Base-by-base conservation (phyloP, 108 stramenopile species). In the Cylindrotheca closterium region DNA sequence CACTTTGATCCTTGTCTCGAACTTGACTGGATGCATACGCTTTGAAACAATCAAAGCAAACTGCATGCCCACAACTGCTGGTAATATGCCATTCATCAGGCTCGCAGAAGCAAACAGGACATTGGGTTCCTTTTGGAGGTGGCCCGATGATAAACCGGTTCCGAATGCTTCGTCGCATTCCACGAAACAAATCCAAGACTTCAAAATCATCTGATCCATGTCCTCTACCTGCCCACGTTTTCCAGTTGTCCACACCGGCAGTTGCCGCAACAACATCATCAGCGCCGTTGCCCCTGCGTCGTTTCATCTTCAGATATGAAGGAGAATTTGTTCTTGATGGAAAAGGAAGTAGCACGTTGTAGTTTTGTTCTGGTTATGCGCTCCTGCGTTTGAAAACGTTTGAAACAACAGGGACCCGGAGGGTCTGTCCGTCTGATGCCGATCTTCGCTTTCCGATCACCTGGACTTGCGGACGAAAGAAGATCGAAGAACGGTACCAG, bases 71-170 rank as follows among this genome's bases (percentile, higher is more conserved):
- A 59, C 86, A 87, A 17, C 75, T 63, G 49, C 66, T 73, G 8
- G 86, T 87, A 15, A 82, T 46, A 52, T 84, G 64, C 86, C 86
- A 87, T n/a, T 46, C 58, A 10, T 59, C 59, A 15, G 70, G 65
- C 54, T 71, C 70, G 15, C 45, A 37, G n/a, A 58, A 71, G 46
- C 75, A 77, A 48, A 77, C 60, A 0, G 75, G 75, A 67, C 75
- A 77, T n/a, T 52, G 15, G 8, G 75, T 56, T 25, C 75, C 75
- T 15, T 22, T 2, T 3, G 33, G 21, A 12, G 75, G 75, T 0
- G 30, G 0, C 4, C 31, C 27, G 15, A 31, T 47, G 3, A 62
- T 4, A 50, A 55, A 54, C 0, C 56, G 22, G 3, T 58, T 24
- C 30, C 30, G 12, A 26, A 58, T 23, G 30, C 22, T 52, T 21